Evolutionary conservation across 2,329 filamentous ascomycete genomes (phyloP).

Genomic region (Epichloe hybrida): DNA sequence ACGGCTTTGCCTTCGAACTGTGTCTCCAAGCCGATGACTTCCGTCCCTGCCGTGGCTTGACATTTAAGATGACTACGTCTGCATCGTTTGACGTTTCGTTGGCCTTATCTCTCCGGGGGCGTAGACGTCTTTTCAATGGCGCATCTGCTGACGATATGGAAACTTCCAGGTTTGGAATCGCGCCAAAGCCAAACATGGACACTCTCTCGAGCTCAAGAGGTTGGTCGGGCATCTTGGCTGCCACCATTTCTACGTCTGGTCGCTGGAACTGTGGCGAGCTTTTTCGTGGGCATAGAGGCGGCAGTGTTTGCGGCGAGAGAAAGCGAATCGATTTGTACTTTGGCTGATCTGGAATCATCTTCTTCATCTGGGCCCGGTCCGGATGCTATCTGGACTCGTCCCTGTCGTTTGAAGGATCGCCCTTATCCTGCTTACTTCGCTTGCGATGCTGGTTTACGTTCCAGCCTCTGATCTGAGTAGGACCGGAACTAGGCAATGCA

Average conservation of each 20-base stretch:
- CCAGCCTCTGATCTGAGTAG: constrained; percentile 45
- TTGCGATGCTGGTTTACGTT: constrained; percentile 30
- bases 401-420: constrained; percentile 20
- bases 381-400: constrained; percentile 26
- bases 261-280: neutral
- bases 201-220: constrained; percentile 2
- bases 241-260: constrained; percentile 8
- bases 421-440: constrained; percentile 21
- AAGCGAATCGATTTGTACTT: constrained; percentile 1
- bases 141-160: constrained; percentile 1
- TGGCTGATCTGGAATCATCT: constrained; percentile 5
- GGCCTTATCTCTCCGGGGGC: neutral
- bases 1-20: neutral
- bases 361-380: constrained; percentile 13
- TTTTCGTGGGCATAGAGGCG: constrained; percentile 3
- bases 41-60: neutral
- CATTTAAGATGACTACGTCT: neutral
- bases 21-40: neutral
- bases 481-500: constrained; percentile 40
- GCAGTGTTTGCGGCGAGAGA: constrained; percentile 2
- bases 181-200: constrained; percentile 9
- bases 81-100: neutral
- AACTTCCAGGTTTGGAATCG: constrained; percentile 9
- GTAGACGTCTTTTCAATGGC: constrained; percentile 6
- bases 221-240: constrained; percentile 4